Base-by-base conservation (phyloP, 345 rosid species). In the Boechera divaricarpa region DNA sequence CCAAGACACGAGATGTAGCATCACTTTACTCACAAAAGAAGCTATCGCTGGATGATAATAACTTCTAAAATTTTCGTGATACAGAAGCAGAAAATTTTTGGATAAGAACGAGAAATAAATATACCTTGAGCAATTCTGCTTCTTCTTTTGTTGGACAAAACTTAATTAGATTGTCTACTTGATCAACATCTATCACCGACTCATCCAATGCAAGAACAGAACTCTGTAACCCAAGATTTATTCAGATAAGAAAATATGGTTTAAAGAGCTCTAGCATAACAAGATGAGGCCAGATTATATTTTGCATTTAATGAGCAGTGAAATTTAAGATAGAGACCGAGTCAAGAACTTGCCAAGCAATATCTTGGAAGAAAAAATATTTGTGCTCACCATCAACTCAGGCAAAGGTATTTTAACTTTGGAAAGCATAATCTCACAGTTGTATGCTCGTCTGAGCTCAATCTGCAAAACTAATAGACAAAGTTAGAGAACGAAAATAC, bases 61-160 rank as follows among this genome's bases (percentile, higher is more conserved):
- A 71, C 29, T 28, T 57, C 33, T 39, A 39, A 55, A 11, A 2
- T 15, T 60, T 29, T 39, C 5, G 15, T 42, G 55, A 41, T 16
- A 77, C 5, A 26, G 66, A 55, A 42, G 72, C 64, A 55, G 26
- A 48, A 38, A 45, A 6, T 0, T 24, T 47, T 68, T 1, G 35
- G 48, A 13, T 55, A 67, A 78, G 65, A 77, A 71, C 39, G 68
- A 56, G 21, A 67, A 41, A 53, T 33, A 21, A 63, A 66, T 52
- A 45, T 73, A 91, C 97, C 91, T 86, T 87, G 53, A 91, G 84
- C 74, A 87, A 54, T 82, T 91, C 97, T 74, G 73, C 59, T 82
- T 91, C 97, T 81, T 91, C 97, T 84, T 88, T 89, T 48, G 97
- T 89, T 57, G 97, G 97, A 82, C 90, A 89, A 77, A 91, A 89